These are phyloP conservation scores for Heliocybe sulcata DNA, from an alignment of 1,284 basidiomycete species.

Conservation along the genomic window DNA sequence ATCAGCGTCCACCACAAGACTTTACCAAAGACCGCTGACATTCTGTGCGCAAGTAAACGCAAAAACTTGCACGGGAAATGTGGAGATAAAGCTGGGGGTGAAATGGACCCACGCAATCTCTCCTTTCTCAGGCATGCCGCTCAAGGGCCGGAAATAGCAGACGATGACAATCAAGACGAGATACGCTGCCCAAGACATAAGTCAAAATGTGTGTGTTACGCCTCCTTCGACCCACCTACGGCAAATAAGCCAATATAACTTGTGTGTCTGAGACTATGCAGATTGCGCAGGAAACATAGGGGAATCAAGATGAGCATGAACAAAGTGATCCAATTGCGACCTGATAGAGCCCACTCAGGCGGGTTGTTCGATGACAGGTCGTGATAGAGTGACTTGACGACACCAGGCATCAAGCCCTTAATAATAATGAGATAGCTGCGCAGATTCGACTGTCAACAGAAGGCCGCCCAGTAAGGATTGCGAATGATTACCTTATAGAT, in stretches of 20 bases:
- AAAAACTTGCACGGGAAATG: conserved; percentile 93
- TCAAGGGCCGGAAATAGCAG: conserved; percentile 67
- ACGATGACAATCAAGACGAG: conserved; percentile 67
- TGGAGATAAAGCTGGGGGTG: conserved; percentile 76
- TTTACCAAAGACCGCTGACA: conserved; percentile 35
- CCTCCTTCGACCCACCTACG: conserved; percentile 48
- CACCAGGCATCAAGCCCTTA: conserved; percentile 91
- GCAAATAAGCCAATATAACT: conserved; percentile 86
- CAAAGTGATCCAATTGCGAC: conserved; percentile 78
- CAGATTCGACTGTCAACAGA: not conserved
- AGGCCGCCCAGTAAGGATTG: not conserved
- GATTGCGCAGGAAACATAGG: conserved; percentile 77
- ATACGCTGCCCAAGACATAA: conserved; percentile 42
- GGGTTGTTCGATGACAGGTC: conserved; percentile 64
- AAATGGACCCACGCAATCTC: conserved; percentile 65
- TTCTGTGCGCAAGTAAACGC: conserved; percentile 91
- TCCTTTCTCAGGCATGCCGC: conserved; percentile 52
- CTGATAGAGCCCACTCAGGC: conserved; percentile 70
- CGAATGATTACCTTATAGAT: conserved; percentile 68
- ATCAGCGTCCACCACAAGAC: conserved; percentile 1
- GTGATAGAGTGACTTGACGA: conserved; percentile 80
- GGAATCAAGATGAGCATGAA: conserved; percentile 85
- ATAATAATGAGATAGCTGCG: conserved; percentile 87
- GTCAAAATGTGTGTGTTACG: conserved; percentile 7
- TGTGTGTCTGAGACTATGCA: conserved; percentile 80